A percentile compares a stretch with the other conserved stretches of the same genome.
These are phyloP conservation scores for Quercus parvula DNA, from an alignment of 306 rosid genomes.

Conservation along the genomic window DNA sequence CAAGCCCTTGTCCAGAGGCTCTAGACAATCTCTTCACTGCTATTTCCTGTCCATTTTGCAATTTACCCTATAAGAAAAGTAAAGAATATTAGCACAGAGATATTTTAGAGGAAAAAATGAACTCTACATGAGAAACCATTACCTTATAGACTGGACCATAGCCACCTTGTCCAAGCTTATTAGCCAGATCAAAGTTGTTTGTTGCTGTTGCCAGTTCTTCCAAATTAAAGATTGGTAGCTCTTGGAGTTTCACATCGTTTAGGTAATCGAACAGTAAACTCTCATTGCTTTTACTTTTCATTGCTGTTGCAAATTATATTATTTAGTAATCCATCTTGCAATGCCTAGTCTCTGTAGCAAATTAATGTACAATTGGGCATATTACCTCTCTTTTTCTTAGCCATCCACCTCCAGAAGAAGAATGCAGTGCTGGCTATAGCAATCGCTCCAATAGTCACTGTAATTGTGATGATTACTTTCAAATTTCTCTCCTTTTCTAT, in stretches of 20 bases:
- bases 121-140: not conserved
- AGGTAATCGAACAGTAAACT: too few species aligned
- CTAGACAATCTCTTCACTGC: not conserved
- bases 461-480: not conserved
- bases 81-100: not conserved
- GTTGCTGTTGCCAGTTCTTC: not conserved
- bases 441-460: not conserved
- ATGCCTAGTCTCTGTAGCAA: too few species aligned
- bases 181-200: not conserved
- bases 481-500: not conserved
- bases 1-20: not conserved
- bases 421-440: too few species aligned
- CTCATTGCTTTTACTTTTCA: too few species aligned
- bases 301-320: too few species aligned
- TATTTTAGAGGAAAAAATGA: not conserved
- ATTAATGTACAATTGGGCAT: too few species aligned
- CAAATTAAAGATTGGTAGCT: not conserved
- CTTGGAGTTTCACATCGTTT: not conserved
- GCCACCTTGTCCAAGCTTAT: not conserved
- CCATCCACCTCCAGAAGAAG: too few species aligned
- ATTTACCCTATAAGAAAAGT: not conserved
- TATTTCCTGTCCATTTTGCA: not conserved
- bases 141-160: not conserved
- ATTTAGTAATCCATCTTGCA: too few species aligned
- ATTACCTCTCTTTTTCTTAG: too few species aligned